Base-by-base conservation (phyloP, 495 filamentous ascomycete species). In the Tuber indicum region DNA sequence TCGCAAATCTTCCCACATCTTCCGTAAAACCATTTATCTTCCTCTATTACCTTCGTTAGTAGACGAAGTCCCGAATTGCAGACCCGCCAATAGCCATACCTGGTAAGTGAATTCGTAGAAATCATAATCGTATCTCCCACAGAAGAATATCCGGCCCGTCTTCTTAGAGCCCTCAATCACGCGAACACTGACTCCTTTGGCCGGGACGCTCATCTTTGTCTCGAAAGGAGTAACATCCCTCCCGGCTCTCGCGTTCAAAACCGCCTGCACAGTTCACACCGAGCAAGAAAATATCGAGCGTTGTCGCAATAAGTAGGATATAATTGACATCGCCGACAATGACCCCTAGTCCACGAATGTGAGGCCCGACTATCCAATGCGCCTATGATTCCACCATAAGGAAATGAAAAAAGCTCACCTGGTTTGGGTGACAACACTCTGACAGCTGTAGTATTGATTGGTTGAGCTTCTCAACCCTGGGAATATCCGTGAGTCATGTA, bases 41-140 rank as follows among this genome's bases (percentile, higher is more conserved):
- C 93, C 21, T 75, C 79, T 77, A 80, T 36, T 74, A 71, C 17
- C 9, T 36, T 69, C 32, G 52, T 82, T 49, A 82, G 80, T 47
- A 72, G 10, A 12, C 16, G 45, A 41, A 73, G 42, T 12, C 42
- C 19, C 62, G 74, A 23, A 26, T 7, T 1, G 21, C 1, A 23
- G 44, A 69, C 12, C n/a, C n/a, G 42, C 21, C 19, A 12, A 44
- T 36, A 32, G n/a, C 39, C 77, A 80, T 84, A 96, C 92, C 84
- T 98, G 94, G 85, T 99, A 99, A 71, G 91, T 92, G 45, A 98
- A 87, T 85, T 99, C 96, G 83, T 95, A 92, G 72, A 99, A 88
- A 82, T 98, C 93, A 76, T 91, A 91, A 82, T 94, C 93, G n/a
- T 86, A 88, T 36, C 87, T 88, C n/a, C 94, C 93, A 42, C 89